A percentile compares a stretch with the other conserved stretches of the same genome.
These are phyloP conservation scores for Fonsecaea pedrosoi DNA, from an alignment of 2,329 filamentous ascomycete species.

Conservation along the genomic window DNA sequence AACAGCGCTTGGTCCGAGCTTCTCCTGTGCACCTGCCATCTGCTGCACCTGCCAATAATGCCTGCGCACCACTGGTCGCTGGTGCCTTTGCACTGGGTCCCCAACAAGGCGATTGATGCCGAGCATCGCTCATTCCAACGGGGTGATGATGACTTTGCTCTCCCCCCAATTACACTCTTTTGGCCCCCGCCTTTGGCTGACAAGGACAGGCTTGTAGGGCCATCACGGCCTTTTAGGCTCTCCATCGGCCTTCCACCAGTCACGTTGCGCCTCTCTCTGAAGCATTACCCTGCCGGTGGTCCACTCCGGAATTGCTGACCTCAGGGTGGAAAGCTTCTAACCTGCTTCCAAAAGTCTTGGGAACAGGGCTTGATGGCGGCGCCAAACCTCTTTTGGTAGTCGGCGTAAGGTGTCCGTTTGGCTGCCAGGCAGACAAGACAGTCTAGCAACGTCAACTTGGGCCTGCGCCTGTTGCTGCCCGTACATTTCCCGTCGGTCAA, in stretches of 20 bases:
- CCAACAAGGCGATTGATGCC: background rate
- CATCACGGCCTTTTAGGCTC: background rate
- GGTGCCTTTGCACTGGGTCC: too few species aligned
- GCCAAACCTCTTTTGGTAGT: slow-evolving; percentile 30
- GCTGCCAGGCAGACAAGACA: background rate
- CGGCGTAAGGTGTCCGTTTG: slow-evolving; percentile 21
- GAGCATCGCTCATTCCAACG: background rate
- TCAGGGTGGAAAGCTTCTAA: slow-evolving; percentile 25
- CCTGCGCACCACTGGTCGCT: too few species aligned
- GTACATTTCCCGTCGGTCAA: slow-evolving; percentile 35
- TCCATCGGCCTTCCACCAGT: slow-evolving; percentile 1
- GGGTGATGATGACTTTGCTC: slow-evolving; percentile 14
- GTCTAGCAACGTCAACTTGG: slow-evolving; percentile 8
- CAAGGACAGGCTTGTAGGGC: slow-evolving; percentile 9
- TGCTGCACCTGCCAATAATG: background rate
- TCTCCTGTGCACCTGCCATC: background rate
- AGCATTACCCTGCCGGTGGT: slow-evolving; percentile 19
- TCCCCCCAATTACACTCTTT: slow-evolving; percentile 2
- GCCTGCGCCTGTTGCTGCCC: slow-evolving; percentile 10
- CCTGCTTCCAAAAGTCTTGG: slow-evolving; percentile 24
- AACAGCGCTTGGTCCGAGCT: slow-evolving; percentile 7
- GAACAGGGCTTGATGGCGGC: slow-evolving; percentile 4
- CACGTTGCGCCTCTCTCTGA: background rate
- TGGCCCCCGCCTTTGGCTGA: slow-evolving; percentile 17
- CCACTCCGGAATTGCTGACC: slow-evolving; percentile 30